Conservation (phyloP, 805 yeast genomes). For the Yamadazyma insecticola region DNA sequence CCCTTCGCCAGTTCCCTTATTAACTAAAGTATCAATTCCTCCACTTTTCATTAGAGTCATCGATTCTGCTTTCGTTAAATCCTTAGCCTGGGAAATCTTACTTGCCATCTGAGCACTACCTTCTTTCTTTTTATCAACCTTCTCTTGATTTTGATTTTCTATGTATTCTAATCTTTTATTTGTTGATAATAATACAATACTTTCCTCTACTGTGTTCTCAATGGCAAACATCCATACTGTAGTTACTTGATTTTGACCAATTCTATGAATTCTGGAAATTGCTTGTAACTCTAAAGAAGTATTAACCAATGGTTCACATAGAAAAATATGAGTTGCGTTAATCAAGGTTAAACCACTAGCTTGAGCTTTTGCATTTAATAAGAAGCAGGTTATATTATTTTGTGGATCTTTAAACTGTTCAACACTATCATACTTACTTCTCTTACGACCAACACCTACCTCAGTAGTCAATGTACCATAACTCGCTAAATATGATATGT, state of each 20-base stretch:
- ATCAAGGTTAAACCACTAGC: slow-evolving; percentile 88
- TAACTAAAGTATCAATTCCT: slow-evolving; percentile 45
- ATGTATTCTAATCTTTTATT: slow-evolving; percentile 49
- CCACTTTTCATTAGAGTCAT: slow-evolving; percentile 49
- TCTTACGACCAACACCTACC: slow-evolving; percentile 23
- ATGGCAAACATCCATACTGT: slow-evolving; percentile 92
- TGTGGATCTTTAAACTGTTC: slow-evolving; percentile 56
- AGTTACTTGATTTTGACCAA: slow-evolving; percentile 80
- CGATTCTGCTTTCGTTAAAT: slow-evolving; percentile 42
- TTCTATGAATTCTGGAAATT: slow-evolving; percentile 84
- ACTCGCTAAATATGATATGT: slow-evolving; percentile 55
- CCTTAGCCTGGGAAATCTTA: slow-evolving; percentile 10
- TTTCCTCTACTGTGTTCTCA: slow-evolving; percentile 82
- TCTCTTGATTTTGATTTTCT: slow-evolving; percentile 1
- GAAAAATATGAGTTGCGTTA: slow-evolving; percentile 87
- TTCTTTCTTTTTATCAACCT: slow-evolving; percentile 6
- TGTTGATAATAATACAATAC: slow-evolving; percentile 67
- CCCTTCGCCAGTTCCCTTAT: slow-evolving; percentile 42
- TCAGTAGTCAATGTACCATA: slow-evolving; percentile 34
- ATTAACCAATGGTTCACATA: slow-evolving; percentile 90
- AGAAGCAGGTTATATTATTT: slow-evolving; percentile 69
- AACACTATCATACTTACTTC: slow-evolving; percentile 36
- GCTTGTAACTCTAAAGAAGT: slow-evolving; percentile 89
- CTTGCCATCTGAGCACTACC: too few relatives aligned
- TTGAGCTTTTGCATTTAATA: slow-evolving; percentile 79